These are phyloP conservation scores for Penicillium sp. DNA, from an alignment of 2,329 filamentous ascomycete species.

Conservation along the genomic window DNA sequence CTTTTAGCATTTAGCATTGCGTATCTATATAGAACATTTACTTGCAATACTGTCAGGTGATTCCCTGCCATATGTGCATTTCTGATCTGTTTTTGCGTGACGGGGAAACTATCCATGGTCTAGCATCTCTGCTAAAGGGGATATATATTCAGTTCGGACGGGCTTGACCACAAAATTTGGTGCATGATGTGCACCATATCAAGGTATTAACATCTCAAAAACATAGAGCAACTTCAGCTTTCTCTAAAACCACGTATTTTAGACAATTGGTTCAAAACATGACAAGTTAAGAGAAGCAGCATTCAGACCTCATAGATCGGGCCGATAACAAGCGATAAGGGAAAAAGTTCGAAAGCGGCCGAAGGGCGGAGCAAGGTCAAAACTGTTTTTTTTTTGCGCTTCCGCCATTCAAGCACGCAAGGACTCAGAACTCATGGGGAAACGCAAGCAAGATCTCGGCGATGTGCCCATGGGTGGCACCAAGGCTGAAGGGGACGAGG, in stretches of 20 bases:
- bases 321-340: slow-evolving; percentile 23
- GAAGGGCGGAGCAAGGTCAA: slow-evolving; percentile 15
- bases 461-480: slow-evolving; percentile 43
- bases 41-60: too few relatives aligned
- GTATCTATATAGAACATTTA: neutral
- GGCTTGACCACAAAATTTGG: neutral
- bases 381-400: slow-evolving; percentile 3
- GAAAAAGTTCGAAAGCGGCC: slow-evolving; percentile 25
- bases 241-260: neutral
- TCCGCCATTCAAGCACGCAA: slow-evolving; percentile 2
- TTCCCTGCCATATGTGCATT: too few relatives aligned
- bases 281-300: neutral
- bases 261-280: neutral
- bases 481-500: slow-evolving; percentile 36
- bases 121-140: neutral
- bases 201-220: neutral
- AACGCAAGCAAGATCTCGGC: slow-evolving; percentile 49
- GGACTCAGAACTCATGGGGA: slow-evolving; percentile 42
- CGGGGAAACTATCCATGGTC: too few relatives aligned
- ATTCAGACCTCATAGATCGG: neutral
- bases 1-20: neutral
- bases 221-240: neutral
- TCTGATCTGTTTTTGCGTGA: too few relatives aligned
- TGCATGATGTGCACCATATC: neutral
- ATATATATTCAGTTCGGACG: neutral